A percentile compares a stretch with the other conserved stretches of the same genome.
These are phyloP conservation scores for Macaranga tanarius DNA, from an alignment of 441 rosid species.

Conservation along the genomic window DNA sequence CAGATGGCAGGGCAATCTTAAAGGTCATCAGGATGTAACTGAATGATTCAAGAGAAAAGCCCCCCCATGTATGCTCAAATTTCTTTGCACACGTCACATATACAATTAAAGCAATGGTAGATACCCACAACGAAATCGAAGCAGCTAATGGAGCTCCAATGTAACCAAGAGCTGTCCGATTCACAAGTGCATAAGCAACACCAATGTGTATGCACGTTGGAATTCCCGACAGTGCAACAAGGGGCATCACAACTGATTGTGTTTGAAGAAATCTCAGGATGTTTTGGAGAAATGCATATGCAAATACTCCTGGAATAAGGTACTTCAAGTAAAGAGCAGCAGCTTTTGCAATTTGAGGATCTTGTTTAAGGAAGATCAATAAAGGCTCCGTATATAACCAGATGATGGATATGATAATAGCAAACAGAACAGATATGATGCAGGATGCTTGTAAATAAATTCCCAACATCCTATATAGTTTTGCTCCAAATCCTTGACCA, in stretches of 20 bases:
- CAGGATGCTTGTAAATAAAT: constrained; percentile 74
- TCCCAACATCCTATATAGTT: constrained; percentile 52
- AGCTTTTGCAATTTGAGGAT: constrained; percentile 38
- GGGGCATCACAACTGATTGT: constrained; percentile 54
- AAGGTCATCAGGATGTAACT: constrained; percentile 29
- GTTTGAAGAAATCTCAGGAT: constrained; percentile 66
- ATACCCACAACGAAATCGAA: constrained; percentile 63
- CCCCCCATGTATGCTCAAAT: constrained; percentile 61
- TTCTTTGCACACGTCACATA: constrained; percentile 43
- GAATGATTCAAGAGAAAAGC: constrained; percentile 49
- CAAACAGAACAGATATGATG: constrained; percentile 49
- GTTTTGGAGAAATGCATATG: constrained; percentile 65
- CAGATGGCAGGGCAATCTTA: constrained; percentile 62
- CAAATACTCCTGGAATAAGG: constrained; percentile 66
- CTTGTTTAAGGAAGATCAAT: constrained; percentile 49
- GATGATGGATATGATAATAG: constrained; percentile 42
- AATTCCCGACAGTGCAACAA: constrained; percentile 40
- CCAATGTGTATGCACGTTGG: constrained; percentile 41
- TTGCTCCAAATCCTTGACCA: constrained; percentile 82
- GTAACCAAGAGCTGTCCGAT: constrained; percentile 43
- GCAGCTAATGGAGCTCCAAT: constrained; percentile 69
- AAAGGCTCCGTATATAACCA: constrained; percentile 57
- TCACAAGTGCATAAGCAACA: constrained; percentile 39
- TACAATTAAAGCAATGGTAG: constrained; percentile 35
- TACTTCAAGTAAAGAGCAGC: constrained; percentile 53